A percentile compares a stretch with the other conserved stretches of the same genome.
These are phyloP conservation scores for Sporothrix luriei DNA, from an alignment of 2,329 filamentous ascomycete genomes.

Conservation along the genomic window DNA sequence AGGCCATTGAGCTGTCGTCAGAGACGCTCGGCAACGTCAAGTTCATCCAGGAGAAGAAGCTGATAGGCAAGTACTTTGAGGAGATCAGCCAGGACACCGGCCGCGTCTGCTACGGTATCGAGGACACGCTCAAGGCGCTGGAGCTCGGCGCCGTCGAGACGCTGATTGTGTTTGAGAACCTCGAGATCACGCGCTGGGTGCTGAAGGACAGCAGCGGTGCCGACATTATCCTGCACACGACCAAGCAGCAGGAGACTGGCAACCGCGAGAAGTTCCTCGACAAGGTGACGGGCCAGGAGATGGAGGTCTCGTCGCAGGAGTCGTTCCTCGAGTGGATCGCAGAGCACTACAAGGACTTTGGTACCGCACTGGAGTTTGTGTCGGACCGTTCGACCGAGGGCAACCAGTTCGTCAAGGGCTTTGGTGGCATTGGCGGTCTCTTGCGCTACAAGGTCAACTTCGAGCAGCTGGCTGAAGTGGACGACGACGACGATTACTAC, in stretches of 20 bases:
- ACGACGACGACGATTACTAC: conserved; percentile 93
- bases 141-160: conserved; percentile 94
- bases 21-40: conserved; percentile 99
- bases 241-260: conserved; percentile 75
- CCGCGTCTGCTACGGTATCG: conserved; percentile 95
- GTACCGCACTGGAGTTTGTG: conserved; percentile 93
- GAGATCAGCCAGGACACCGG: conserved; percentile 98
- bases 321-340: conserved; percentile 99
- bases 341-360: conserved; percentile 97
- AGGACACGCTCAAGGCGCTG: conserved; percentile 94
- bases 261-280: conserved; percentile 89
- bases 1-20: conserved; percentile 91
- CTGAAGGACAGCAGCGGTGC: conserved; percentile 76
- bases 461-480: conserved; percentile 91
- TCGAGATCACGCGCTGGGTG: conserved; percentile 90
- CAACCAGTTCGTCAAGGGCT: conserved; percentile 99
- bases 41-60: conserved; percentile 99
- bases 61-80: conserved; percentile 98
- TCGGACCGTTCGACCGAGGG: conserved; percentile 96
- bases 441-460: conserved; percentile 99
- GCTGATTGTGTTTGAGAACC: conserved; percentile 94
- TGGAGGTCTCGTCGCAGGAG: conserved; percentile 85
- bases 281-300: conserved; percentile 93
- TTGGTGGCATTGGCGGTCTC: conserved; percentile 96
- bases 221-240: conserved; percentile 81